phyloP scores from a whole-genome alignment of 495 filamentous ascomycete genomes.

The Chaetomium tenue region DNA sequence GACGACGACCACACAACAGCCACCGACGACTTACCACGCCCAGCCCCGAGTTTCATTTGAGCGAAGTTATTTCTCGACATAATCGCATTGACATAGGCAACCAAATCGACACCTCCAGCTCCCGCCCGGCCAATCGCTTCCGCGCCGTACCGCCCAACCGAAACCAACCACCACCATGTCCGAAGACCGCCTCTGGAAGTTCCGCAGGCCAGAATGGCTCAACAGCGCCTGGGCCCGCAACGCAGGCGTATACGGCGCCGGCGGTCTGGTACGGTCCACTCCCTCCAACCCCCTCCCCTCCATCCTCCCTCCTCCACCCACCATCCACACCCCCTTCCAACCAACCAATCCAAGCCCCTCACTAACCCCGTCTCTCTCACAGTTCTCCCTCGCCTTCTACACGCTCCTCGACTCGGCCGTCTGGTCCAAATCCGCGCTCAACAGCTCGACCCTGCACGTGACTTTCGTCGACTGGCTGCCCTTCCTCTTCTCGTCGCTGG shows the following conservation, averaged over 20 bases:
- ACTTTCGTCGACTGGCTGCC: conserved; percentile 99
- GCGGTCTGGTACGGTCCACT: conserved; percentile 68
- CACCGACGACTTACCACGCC: neutral
- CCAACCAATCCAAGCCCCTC: neutral
- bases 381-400: conserved; percentile 99
- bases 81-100: neutral
- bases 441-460: conserved; percentile 81
- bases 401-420: conserved; percentile 88
- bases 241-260: conserved; percentile 80
- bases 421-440: conserved; percentile 76
- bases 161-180: conserved; percentile 41
- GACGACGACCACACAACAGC: conserved; percentile 3
- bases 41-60: neutral
- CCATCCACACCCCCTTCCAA: neutral
- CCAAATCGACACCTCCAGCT: neutral
- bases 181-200: conserved; percentile 73
- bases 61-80: neutral
- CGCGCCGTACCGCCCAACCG: conserved; percentile 1
- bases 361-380: conserved; percentile 1
- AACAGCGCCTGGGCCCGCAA: conserved; percentile 80
- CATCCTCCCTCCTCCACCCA: neutral
- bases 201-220: conserved; percentile 81
- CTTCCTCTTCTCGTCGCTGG: conserved; percentile 86
- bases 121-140: neutral
- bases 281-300: neutral